These are phyloP conservation scores for Acer yangbiense DNA, from an alignment of 345 rosid genomes.

Conservation along the genomic window DNA sequence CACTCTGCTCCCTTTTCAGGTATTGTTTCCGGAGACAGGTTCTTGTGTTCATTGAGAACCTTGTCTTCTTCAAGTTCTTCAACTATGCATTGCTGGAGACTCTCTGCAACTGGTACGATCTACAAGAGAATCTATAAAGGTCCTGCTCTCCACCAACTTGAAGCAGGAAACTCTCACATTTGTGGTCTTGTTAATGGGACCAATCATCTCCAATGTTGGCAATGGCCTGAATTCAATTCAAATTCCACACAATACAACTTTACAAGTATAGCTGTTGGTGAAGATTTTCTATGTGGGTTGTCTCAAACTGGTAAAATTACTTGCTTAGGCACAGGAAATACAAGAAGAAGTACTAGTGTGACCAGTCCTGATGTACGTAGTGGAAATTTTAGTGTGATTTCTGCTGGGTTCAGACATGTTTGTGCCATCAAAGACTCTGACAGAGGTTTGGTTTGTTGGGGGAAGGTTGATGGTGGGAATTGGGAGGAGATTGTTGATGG, in stretches of 20 bases:
- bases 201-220: constrained; percentile 57
- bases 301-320: constrained; percentile 19
- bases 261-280: constrained; percentile 54
- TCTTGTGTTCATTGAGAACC: constrained; percentile 47
- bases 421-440: constrained; percentile 42
- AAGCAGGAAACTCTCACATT: constrained; percentile 48
- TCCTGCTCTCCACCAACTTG: constrained; percentile 39
- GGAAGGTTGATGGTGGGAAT: constrained; percentile 16
- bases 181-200: constrained; percentile 54
- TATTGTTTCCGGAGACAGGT: constrained; percentile 67
- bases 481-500: constrained; percentile 45
- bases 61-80: constrained; percentile 24
- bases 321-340: constrained; percentile 28
- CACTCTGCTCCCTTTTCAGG: constrained; percentile 36
- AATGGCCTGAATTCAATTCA: constrained; percentile 25
- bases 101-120: constrained; percentile 16
- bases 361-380: not conserved
- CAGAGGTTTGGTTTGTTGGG: constrained; percentile 55
- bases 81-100: constrained; percentile 60
- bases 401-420: constrained; percentile 60
- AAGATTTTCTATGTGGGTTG: constrained; percentile 60
- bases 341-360: not conserved
- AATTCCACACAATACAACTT: not conserved
- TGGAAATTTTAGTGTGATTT: constrained; percentile 38
- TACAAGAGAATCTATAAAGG: constrained; percentile 45